A percentile compares a stretch with the other conserved stretches of the same genome.
Conservation (phyloP, 495 filamentous ascomycete species). For the Poronia punctata region DNA sequence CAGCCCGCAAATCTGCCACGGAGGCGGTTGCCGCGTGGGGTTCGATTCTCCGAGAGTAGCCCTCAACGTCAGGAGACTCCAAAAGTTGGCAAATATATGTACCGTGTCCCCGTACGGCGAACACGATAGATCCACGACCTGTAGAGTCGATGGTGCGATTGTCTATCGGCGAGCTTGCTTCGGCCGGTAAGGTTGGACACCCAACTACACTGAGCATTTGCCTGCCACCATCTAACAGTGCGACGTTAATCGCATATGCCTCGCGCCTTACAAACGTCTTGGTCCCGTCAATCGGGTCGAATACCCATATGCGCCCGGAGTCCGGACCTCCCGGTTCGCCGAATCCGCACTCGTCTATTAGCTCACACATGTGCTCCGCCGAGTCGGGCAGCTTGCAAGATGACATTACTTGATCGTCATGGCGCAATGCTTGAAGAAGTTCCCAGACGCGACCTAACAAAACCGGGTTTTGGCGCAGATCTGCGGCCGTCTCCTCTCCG, state of each 20-base stretch:
- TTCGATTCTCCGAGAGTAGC: conserved; percentile 13
- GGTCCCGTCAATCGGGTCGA: conserved; percentile 70
- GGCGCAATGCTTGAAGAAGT: conserved; percentile 32
- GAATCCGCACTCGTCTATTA: conserved; percentile 55
- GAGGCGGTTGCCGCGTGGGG: conserved; percentile 19
- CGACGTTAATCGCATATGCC: conserved; percentile 52
- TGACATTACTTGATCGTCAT: conserved; percentile 15
- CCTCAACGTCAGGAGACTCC: conserved; percentile 7
- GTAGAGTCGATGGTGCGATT: conserved; percentile 43
- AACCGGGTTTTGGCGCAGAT: conserved; percentile 40
- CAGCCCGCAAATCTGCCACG: conserved; percentile 26
- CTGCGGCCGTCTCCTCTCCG: conserved; percentile 54
- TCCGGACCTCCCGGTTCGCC: conserved; percentile 30
- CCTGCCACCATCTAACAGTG: conserved; percentile 29
- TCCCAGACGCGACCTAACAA: conserved; percentile 49
- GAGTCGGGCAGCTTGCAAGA: conserved; percentile 36
- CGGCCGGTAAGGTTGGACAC: conserved; percentile 47
- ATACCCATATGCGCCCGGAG: conserved; percentile 50
- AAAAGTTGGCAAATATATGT: conserved; percentile 44
- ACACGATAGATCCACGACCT: conserved; percentile 49
- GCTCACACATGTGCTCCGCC: conserved; percentile 49
- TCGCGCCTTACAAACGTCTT: conserved; percentile 55
- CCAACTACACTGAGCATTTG: conserved; percentile 44
- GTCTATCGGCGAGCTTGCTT: conserved; percentile 22
- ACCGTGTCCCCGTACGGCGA: conserved; percentile 50